These are phyloP conservation scores for Macrophomina pseudophaseolina DNA, from an alignment of 2,329 filamentous ascomycete species.

Conservation along the genomic window DNA sequence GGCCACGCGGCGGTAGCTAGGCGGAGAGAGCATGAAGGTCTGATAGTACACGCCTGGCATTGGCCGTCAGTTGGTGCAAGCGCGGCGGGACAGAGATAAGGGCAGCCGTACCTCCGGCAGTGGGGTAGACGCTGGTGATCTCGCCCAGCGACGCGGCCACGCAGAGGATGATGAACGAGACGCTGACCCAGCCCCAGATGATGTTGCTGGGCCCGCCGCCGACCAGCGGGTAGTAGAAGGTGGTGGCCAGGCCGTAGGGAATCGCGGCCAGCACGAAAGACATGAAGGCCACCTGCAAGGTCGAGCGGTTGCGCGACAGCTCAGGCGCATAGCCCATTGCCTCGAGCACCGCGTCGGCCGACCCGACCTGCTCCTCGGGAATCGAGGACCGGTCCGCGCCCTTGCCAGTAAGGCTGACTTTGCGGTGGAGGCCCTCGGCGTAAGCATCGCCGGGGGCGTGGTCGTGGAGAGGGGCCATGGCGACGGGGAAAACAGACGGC, in stretches of 20 bases:
- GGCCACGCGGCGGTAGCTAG: constrained; percentile 64
- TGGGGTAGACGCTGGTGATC: constrained; percentile 77
- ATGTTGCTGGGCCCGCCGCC: constrained; percentile 71
- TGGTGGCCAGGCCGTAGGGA: constrained; percentile 75
- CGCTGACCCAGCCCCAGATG: constrained; percentile 74
- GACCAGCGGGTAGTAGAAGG: constrained; percentile 68
- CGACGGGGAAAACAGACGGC: background rate
- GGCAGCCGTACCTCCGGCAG: constrained; percentile 63
- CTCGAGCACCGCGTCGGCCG: constrained; percentile 49
- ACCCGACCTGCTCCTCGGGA: constrained; percentile 7
- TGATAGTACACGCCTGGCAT: constrained; percentile 69
- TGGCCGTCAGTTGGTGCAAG: background rate
- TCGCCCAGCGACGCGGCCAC: constrained; percentile 74
- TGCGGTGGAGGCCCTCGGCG: constrained; percentile 1
- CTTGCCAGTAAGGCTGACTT: constrained; percentile 15
- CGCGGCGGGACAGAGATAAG: background rate
- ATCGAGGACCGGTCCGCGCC: constrained; percentile 4
- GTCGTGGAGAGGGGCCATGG: constrained; percentile 6
- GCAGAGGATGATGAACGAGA: constrained; percentile 73
- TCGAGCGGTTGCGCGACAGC: constrained; percentile 68
- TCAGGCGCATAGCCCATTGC: constrained; percentile 71
- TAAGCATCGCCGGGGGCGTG: background rate
- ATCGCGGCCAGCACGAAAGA: constrained; percentile 77
- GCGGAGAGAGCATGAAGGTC: constrained; percentile 73
- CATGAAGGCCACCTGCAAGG: constrained; percentile 74